Base-by-base conservation (phyloP, 176 grass and related monocot species). In the Cenchrus fungigraminus region DNA sequence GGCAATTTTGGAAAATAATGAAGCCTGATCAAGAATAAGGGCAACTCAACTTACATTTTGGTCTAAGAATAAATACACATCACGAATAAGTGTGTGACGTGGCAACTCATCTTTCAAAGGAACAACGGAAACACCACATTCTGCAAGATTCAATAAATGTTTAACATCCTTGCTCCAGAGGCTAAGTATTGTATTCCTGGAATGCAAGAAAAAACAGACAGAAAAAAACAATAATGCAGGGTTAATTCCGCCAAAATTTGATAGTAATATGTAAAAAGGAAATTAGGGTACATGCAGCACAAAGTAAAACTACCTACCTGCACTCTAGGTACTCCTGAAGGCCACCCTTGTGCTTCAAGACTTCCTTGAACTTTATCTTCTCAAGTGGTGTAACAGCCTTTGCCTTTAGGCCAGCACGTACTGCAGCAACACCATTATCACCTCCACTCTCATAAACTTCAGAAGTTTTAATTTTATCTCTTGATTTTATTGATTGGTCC, bases 361-460 rank as follows among this genome's bases (percentile, higher is more conserved):
- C 68, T 72, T 99, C 97, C 70, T 89, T 99, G 70, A 99, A 99
- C 81, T 89, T 99, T 70, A 96, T 85, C 86, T 99, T 99, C 87
- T 99, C 97, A 84, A 99, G 92, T 56, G 91, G 88, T 81, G 72
- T 88, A 89, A 94, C 22, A 84, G 90, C 76, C 59, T 78, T 78
- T 28, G 91, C 88, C 82, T 96, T 99, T 49, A 99, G 86, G 63
- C 97, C 97, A 89, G 93, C 88, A 79, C 86, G 79, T 51, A 99
- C 86, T 55, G 94, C 94, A 80, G 90, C 91, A 73, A 85, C 67
- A 88, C 83, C 81, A 82, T 62, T 67, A 88, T 88, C 58, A 78
- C 76, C 57, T 65, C 65, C 60, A 60, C 90, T 85, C 40, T 94
- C 88, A 7, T 66, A 15, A 60, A 78, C 83, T 79, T 88, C 78